Evolutionary conservation across 2,329 filamentous ascomycete genomes (phyloP).

Genomic region (Ploettnerulaceae sp.): DNA sequence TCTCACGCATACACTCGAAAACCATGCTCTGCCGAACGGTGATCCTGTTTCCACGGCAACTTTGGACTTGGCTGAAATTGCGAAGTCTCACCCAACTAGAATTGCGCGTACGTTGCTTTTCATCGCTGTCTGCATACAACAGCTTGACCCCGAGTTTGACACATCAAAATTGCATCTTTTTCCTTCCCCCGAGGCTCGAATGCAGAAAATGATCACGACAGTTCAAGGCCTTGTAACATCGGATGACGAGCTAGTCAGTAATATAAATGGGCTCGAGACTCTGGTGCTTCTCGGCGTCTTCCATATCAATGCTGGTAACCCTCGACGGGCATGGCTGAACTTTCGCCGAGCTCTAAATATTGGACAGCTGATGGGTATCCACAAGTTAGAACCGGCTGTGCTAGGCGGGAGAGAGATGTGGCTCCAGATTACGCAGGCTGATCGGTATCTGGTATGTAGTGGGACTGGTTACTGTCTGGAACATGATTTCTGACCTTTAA

Average conservation of each 20-base stretch:
- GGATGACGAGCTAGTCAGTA: slow-evolving; percentile 43
- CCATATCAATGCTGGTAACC: slow-evolving; percentile 42
- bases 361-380: slow-evolving; percentile 35
- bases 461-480: background rate
- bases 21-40: slow-evolving; percentile 4
- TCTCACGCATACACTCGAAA: slow-evolving; percentile 24
- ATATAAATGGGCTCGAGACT: slow-evolving; percentile 47
- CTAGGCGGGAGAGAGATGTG: slow-evolving; percentile 38
- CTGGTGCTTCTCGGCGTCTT: slow-evolving; percentile 46
- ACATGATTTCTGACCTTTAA: background rate
- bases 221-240: slow-evolving; percentile 37
- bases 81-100: slow-evolving; percentile 23
- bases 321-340: slow-evolving; percentile 46
- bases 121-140: slow-evolving; percentile 30
- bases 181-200: slow-evolving; percentile 22
- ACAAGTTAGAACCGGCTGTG: slow-evolving; percentile 22
- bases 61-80: slow-evolving; percentile 24
- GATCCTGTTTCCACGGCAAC: slow-evolving; percentile 5
- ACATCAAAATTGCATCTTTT: slow-evolving; percentile 19
- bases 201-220: slow-evolving; percentile 28
- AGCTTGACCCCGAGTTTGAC: slow-evolving; percentile 27
- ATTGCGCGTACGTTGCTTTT: slow-evolving; percentile 30
- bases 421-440: slow-evolving; percentile 42
- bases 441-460: slow-evolving; percentile 39
- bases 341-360: slow-evolving; percentile 45